Conservation (phyloP, 495 filamentous ascomycete species). For the Sordaria brevicollis region DNA sequence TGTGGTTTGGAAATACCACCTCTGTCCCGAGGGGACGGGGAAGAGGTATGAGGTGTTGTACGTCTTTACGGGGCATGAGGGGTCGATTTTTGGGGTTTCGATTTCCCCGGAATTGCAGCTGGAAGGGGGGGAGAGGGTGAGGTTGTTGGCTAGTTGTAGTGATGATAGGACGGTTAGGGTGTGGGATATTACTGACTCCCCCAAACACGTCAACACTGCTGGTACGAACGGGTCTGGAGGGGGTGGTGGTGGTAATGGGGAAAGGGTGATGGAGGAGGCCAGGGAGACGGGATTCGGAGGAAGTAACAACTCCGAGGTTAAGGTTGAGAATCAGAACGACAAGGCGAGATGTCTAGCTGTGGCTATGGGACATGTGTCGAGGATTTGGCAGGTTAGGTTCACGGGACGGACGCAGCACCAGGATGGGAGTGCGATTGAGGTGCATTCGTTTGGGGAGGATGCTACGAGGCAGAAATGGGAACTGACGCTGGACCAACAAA, state of each 20-base stretch:
- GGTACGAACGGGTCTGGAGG: background rate
- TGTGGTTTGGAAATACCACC: conserved; percentile 69
- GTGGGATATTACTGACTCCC: conserved; percentile 60
- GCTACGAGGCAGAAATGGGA: conserved; percentile 61
- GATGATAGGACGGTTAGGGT: conserved; percentile 87
- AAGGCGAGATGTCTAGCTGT: conserved; percentile 42
- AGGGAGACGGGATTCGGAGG: conserved; percentile 42
- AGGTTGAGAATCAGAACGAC: conserved; percentile 8
- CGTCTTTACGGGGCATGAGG: conserved; percentile 81
- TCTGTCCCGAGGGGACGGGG: conserved; percentile 5
- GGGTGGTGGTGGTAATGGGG: no score
- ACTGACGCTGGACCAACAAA: conserved; percentile 27
- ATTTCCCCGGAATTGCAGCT: conserved; percentile 53
- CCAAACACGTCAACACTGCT: background rate
- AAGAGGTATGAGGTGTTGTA: conserved; percentile 43
- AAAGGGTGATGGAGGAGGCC: conserved; percentile 16
- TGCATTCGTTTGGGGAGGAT: conserved; percentile 77
- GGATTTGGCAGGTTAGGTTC: conserved; percentile 82
- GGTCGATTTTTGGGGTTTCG: conserved; percentile 80
- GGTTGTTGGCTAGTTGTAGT: conserved; percentile 81
- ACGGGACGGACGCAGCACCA: conserved; percentile 7
- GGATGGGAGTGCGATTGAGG: conserved; percentile 13
- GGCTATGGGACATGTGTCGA: conserved; percentile 74
- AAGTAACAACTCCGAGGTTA: conserved; percentile 14
- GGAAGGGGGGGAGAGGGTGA: conserved; percentile 24